These are phyloP conservation scores for Zasmidium angulare DNA, from an alignment of 2,329 filamentous ascomycete genomes.

Conservation along the genomic window DNA sequence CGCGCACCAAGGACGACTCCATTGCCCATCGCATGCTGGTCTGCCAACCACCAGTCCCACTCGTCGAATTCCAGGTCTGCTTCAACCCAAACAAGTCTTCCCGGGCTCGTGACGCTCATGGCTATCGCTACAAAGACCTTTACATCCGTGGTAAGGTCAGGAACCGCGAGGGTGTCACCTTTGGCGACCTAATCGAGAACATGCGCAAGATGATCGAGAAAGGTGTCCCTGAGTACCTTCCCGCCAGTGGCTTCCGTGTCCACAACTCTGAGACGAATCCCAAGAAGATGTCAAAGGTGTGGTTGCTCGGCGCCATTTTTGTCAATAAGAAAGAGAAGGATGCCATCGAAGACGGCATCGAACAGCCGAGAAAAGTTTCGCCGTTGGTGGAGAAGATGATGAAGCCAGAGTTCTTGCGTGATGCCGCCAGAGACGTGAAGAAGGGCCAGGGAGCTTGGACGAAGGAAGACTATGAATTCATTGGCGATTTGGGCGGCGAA, in stretches of 20 bases:
- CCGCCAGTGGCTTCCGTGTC: not conserved
- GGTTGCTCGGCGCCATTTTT: conserved; percentile 17
- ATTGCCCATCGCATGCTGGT: conserved; percentile 17
- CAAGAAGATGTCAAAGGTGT: not conserved
- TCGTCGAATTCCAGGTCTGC: conserved; percentile 2
- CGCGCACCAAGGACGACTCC: not conserved
- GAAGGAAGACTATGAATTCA: not conserved
- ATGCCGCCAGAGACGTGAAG: not conserved
- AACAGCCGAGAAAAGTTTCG: not conserved
- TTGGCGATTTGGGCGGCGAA: not conserved
- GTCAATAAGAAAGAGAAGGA: conserved; percentile 12
- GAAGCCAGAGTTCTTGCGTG: not conserved
- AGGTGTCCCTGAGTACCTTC: not conserved
- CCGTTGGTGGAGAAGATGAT: not conserved
- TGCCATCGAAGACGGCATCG: not conserved
- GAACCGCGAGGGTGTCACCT: conserved; percentile 2
- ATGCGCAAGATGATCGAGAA: not conserved
- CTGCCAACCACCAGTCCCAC: conserved; percentile 10
- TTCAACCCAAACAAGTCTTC: conserved; percentile 5
- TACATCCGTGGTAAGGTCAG: conserved; percentile 3
- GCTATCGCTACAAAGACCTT: not conserved
- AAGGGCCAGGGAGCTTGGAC: not conserved
- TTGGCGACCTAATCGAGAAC: conserved; percentile 4
- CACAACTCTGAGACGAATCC: not conserved
- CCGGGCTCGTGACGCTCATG: not conserved